Percentiles rank a stretch among this genome's conserved stretches.
Conservation (phyloP, 1,284 basidiomycete species). For the Phaffia rhodozyma region DNA sequence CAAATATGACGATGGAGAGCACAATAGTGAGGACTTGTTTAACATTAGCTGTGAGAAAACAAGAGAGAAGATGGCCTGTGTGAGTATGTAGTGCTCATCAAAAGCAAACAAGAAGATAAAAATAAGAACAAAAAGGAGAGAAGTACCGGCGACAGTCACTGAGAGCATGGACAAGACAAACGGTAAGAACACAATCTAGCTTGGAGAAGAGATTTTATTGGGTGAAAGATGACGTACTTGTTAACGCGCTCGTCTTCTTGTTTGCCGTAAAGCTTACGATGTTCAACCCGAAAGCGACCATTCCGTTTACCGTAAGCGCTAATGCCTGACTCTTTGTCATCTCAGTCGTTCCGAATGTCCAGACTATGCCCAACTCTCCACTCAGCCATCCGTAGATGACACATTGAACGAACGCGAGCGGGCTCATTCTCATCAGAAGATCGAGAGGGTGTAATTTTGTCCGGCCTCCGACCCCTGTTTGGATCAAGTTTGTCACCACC, state of each 20-base stretch:
- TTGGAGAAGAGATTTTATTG: slow-evolving; percentile 18
- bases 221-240: slow-evolving; percentile 31
- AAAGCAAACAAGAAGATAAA: too few species aligned
- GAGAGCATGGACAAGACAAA: background rate
- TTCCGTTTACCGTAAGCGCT: slow-evolving; percentile 60
- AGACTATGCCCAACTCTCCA: slow-evolving; percentile 62
- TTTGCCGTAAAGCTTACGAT: slow-evolving; percentile 87
- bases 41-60: slow-evolving; percentile 51
- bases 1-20: slow-evolving; percentile 67
- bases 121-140: background rate
- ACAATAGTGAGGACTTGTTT: slow-evolving; percentile 91
- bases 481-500: slow-evolving; percentile 72
- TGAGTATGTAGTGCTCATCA: background rate
- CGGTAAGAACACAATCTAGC: too few species aligned
- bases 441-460: slow-evolving; percentile 59
- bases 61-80: background rate
- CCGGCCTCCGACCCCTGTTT: slow-evolving; percentile 35
- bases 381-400: slow-evolving; percentile 57
- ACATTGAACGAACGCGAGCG: slow-evolving; percentile 78
- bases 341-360: slow-evolving; percentile 42
- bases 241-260: slow-evolving; percentile 68
- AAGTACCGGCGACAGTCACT: slow-evolving; percentile 57
- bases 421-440: slow-evolving; percentile 69
- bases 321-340: slow-evolving; percentile 44
- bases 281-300: slow-evolving; percentile 79